These are phyloP conservation scores for Tieghemostelium lacteum DNA, from an alignment of 78 protist genomes.

Conservation along the genomic window DNA sequence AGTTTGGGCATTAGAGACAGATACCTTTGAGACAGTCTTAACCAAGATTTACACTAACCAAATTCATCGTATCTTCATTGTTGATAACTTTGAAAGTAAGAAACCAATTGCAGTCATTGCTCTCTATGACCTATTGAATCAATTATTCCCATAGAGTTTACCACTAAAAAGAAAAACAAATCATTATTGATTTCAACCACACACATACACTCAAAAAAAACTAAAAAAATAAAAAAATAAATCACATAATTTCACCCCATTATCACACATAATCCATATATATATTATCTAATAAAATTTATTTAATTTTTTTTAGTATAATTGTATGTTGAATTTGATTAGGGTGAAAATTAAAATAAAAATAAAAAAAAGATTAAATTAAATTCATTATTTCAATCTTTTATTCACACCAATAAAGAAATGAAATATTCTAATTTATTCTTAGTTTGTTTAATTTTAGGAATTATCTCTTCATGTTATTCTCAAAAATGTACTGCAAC, in stretches of 20 bases:
- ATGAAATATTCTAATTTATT: background rate
- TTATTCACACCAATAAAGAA: too few relatives aligned
- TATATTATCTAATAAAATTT: too few relatives aligned
- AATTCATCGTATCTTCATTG: constrained; percentile 69
- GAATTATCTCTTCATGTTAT: background rate
- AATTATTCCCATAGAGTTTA: constrained; percentile 20
- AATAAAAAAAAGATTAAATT: too few relatives aligned
- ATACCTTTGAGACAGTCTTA: constrained; percentile 54
- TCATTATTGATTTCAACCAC: too few relatives aligned
- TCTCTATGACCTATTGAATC: constrained; percentile 16
- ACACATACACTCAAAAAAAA: too few relatives aligned
- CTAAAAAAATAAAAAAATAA: too few relatives aligned
- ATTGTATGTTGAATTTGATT: too few relatives aligned
- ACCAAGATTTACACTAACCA: constrained; percentile 57
- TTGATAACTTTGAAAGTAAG: constrained; percentile 5
- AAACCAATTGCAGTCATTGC: constrained; percentile 53
- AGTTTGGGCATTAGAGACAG: constrained; percentile 2
- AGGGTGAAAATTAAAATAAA: too few relatives aligned
- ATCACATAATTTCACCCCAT: too few relatives aligned
- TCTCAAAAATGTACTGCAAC: background rate
- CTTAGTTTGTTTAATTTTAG: background rate
- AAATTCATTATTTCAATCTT: too few relatives aligned
- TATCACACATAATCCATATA: too few relatives aligned
- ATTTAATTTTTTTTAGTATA: too few relatives aligned
- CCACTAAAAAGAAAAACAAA: background rate